Percentiles rank a stretch among this genome's conserved stretches.
These are phyloP conservation scores for Tolypocladium album DNA, from an alignment of 2,329 filamentous ascomycete species.

Conservation along the genomic window DNA sequence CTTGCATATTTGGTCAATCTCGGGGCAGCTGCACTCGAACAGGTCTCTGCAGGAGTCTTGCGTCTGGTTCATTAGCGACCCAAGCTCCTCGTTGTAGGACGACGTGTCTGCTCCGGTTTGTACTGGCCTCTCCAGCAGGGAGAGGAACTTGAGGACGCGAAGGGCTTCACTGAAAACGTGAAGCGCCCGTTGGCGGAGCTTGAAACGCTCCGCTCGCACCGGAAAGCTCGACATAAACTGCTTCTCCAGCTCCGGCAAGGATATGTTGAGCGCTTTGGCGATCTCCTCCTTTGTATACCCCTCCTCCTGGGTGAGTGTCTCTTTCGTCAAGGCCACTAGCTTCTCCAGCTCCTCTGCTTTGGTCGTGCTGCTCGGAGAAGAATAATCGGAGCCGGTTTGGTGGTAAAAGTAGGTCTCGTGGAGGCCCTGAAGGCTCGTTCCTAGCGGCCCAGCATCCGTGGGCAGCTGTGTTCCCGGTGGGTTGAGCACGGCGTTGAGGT, in stretches of 20 bases:
- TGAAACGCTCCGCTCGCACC: conserved; percentile 78
- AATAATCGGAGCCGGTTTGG: conserved; percentile 24
- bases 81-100: conserved; percentile 57
- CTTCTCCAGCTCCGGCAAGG: conserved; percentile 59
- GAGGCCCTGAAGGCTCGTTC: conserved; percentile 75
- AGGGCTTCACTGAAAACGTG: conserved; percentile 88
- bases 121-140: conserved; percentile 52
- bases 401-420: conserved; percentile 68
- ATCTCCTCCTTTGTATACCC: conserved; percentile 88
- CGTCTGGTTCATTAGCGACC: conserved; percentile 77
- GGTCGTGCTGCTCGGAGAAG: conserved; percentile 30
- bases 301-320: conserved; percentile 64
- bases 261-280: conserved; percentile 57
- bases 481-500: conserved; percentile 48
- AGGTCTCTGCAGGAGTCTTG: conserved; percentile 77
- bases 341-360: conserved; percentile 60
- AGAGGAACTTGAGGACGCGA: conserved; percentile 74
- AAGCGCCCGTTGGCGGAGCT: conserved; percentile 73
- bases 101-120: conserved; percentile 39
- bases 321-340: conserved; percentile 57
- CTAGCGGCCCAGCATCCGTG: conserved; percentile 70
- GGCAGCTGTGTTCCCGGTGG: conserved; percentile 52
- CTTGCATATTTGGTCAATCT: conserved; percentile 80
- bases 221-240: conserved; percentile 83
- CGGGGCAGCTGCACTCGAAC: conserved; percentile 86